phyloP scores from a whole-genome alignment of 2,329 filamentous ascomycete species.

The Botryotinia globosa region DNA sequence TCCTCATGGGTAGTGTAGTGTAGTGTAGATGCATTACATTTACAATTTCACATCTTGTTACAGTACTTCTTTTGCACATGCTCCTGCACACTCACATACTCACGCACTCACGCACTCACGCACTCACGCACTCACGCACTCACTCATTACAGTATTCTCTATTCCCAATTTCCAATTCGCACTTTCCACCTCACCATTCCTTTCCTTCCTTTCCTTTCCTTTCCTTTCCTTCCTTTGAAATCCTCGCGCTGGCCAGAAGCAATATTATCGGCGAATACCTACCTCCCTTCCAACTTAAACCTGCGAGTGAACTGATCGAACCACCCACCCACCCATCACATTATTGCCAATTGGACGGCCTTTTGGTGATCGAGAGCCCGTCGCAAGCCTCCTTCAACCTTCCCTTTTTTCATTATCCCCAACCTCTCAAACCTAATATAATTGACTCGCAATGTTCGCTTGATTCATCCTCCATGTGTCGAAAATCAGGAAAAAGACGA shows the following conservation, averaged over 20 bases:
- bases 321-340: neutral
- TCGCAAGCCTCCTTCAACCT: conserved; percentile 16
- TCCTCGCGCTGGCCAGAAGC: neutral
- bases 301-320: neutral
- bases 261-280: neutral
- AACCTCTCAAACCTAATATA: conserved; percentile 1
- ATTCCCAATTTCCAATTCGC: neutral
- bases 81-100: neutral
- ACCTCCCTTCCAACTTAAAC: neutral
- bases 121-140: neutral
- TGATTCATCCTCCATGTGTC: conserved; percentile 31
- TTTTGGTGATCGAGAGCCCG: conserved; percentile 11
- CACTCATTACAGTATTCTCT: conserved; percentile 1
- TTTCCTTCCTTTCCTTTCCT: neutral
- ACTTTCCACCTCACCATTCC: neutral
- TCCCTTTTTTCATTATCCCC: neutral
- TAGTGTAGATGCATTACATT: neutral
- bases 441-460: conserved; percentile 1
- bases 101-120: neutral
- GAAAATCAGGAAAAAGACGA: conserved; percentile 26
- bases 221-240: neutral
- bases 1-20: too few species aligned
- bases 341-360: conserved; percentile 11
- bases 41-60: neutral
- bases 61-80: conserved; percentile 3